phyloP scores from a whole-genome alignment of 2,329 filamentous ascomycete species.

The Arthroderma sp. region DNA sequence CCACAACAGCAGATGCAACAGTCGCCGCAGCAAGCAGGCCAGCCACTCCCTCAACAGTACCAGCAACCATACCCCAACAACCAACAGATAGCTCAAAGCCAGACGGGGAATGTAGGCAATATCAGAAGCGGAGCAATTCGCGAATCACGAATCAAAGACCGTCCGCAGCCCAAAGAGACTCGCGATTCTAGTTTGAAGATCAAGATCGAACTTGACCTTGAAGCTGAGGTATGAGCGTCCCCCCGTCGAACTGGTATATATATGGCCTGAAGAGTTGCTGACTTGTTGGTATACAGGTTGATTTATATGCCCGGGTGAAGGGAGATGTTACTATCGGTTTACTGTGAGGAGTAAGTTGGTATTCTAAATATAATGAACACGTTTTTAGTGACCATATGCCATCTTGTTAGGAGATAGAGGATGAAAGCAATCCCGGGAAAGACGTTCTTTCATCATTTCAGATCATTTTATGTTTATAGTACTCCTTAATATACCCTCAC shows the following conservation, averaged over 20 bases:
- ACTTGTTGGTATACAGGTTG: conserved; percentile 14
- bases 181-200: conserved; percentile 29
- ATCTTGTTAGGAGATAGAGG: no score
- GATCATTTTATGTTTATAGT: no score
- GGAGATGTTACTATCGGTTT: conserved; percentile 25
- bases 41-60: background rate
- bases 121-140: conserved; percentile 2
- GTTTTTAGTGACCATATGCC: no score
- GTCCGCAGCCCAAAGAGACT: conserved; percentile 22
- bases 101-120: background rate
- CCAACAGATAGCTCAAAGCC: background rate
- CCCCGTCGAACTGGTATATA: background rate
- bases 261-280: background rate
- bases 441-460: no score
- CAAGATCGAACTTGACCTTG: conserved; percentile 29
- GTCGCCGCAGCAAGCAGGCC: background rate
- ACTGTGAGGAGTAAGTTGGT: conserved; percentile 17
- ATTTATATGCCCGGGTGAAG: conserved; percentile 20
- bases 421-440: no score
- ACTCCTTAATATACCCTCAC: no score
- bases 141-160: conserved; percentile 28
- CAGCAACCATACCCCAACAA: conserved; percentile 1
- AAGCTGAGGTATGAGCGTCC: conserved; percentile 6
- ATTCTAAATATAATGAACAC: no score
- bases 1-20: background rate